Evolutionary conservation across 441 rosid species (phyloP).

Genomic region (Mallotus japonicus): DNA sequence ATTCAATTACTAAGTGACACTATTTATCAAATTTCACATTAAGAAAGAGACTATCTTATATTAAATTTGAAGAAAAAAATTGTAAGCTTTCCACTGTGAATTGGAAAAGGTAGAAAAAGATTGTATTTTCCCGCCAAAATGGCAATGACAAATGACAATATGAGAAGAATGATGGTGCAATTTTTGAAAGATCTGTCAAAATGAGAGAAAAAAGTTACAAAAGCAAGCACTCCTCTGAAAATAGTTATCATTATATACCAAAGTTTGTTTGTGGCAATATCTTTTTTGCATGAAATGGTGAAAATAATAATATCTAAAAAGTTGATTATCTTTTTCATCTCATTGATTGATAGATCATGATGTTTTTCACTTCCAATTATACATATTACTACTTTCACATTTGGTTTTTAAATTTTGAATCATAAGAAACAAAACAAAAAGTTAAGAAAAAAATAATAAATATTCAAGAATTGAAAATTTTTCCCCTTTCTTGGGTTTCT

Average conservation of each 20-base stretch:
- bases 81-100: too few species aligned
- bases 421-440: conserved; percentile 11
- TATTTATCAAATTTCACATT: too few species aligned
- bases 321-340: conserved; percentile 33
- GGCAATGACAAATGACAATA: conserved; percentile 15
- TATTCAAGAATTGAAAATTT: conserved; percentile 6
- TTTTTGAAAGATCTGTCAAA: conserved; percentile 13
- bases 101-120: too few species aligned
- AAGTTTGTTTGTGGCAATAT: conserved; percentile 5
- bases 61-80: not conserved
- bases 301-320: conserved; percentile 26
- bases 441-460: not conserved
- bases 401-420: conserved; percentile 33
- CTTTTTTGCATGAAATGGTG: conserved; percentile 29
- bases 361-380: conserved; percentile 40
- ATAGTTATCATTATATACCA: conserved; percentile 15
- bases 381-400: conserved; percentile 16
- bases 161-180: not conserved
- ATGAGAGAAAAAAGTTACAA: conserved; percentile 9
- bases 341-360: conserved; percentile 55
- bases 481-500: conserved; percentile 9
- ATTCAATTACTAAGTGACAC: too few species aligned
- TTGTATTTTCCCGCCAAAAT: conserved; percentile 29
- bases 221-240: conserved; percentile 29
- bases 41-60: too few species aligned